These are phyloP conservation scores for Glarea lozoyensis DNA, from an alignment of 495 filamentous ascomycete species.

Conservation along the genomic window DNA sequence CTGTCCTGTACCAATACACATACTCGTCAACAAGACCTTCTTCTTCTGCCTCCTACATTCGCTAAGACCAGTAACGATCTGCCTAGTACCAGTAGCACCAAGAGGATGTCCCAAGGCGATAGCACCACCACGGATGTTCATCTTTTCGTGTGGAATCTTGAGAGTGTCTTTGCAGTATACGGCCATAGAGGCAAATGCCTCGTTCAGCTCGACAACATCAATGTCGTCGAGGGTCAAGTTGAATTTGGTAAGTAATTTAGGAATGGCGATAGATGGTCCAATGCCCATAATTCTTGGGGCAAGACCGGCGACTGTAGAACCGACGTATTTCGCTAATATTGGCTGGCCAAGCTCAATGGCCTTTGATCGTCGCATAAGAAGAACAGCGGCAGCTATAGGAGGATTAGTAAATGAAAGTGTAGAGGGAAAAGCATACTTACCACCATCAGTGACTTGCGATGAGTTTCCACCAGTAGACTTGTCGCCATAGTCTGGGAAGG, in stretches of 20 bases:
- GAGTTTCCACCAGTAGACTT: slow-evolving; percentile 91
- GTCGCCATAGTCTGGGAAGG: slow-evolving; percentile 85
- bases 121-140: slow-evolving; percentile 81
- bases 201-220: slow-evolving; percentile 91
- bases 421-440: slow-evolving; percentile 23
- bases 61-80: slow-evolving; percentile 78
- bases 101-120: slow-evolving; percentile 74
- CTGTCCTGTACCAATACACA: slow-evolving; percentile 74
- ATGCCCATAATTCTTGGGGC: slow-evolving; percentile 96
- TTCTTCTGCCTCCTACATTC: slow-evolving; percentile 71
- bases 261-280: slow-evolving; percentile 86
- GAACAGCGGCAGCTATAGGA: slow-evolving; percentile 60
- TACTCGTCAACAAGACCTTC: slow-evolving; percentile 76
- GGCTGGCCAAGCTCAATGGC: slow-evolving; percentile 84
- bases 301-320: slow-evolving; percentile 81
- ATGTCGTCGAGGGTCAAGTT: slow-evolving; percentile 70
- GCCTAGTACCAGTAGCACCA: slow-evolving; percentile 70
- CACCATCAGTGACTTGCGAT: slow-evolving; percentile 89
- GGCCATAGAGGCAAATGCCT: slow-evolving; percentile 96
- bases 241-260: slow-evolving; percentile 81
- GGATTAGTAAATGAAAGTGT: neutral
- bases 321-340: slow-evolving; percentile 90
- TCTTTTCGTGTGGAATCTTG: slow-evolving; percentile 69
- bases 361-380: slow-evolving; percentile 89
- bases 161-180: slow-evolving; percentile 82